Percentiles rank a stretch among this genome's conserved stretches.
These are phyloP conservation scores for Crepidotus variabilis DNA, from an alignment of 768 basidiomycete genomes.

Conservation along the genomic window DNA sequence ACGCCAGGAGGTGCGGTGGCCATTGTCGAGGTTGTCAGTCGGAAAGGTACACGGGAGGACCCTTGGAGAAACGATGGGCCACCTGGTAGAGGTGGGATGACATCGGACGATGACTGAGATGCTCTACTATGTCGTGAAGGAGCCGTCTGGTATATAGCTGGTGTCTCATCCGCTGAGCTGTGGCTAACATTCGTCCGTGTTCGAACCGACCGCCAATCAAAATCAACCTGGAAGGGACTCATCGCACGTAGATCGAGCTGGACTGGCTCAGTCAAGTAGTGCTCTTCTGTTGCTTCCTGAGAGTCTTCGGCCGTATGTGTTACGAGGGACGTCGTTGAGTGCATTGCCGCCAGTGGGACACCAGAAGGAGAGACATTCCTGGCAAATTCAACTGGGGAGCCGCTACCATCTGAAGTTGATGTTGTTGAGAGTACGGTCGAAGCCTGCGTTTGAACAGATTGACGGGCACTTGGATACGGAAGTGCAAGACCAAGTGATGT, in stretches of 20 bases:
- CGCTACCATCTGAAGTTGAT: not conserved
- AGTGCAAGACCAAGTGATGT: constrained; percentile 1
- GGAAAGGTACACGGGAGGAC: constrained; percentile 16
- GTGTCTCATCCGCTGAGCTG: constrained; percentile 10
- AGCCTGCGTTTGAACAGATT: not conserved
- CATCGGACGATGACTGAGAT: not conserved
- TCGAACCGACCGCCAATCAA: constrained; percentile 17
- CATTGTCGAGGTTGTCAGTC: constrained; percentile 16
- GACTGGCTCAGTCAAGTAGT: not conserved
- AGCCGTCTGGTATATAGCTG: not conserved
- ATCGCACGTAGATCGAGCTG: not conserved
- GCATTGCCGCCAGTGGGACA: not conserved
- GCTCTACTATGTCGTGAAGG: not conserved
- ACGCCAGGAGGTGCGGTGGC: constrained; percentile 4
- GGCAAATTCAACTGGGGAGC: constrained; percentile 2
- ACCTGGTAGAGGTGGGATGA: not conserved
- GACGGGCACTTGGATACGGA: not conserved
- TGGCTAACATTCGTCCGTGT: constrained; percentile 4
- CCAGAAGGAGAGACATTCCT: not conserved
- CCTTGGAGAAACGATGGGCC: constrained; percentile 17
- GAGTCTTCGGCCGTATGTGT: not conserved
- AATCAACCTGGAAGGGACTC: constrained; percentile 47
- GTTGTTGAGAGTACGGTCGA: not conserved
- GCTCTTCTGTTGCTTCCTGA: not conserved
- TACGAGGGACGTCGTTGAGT: not conserved